phyloP scores from a whole-genome alignment of 176 grass and related monocot species.

The Triticum monococcum region DNA sequence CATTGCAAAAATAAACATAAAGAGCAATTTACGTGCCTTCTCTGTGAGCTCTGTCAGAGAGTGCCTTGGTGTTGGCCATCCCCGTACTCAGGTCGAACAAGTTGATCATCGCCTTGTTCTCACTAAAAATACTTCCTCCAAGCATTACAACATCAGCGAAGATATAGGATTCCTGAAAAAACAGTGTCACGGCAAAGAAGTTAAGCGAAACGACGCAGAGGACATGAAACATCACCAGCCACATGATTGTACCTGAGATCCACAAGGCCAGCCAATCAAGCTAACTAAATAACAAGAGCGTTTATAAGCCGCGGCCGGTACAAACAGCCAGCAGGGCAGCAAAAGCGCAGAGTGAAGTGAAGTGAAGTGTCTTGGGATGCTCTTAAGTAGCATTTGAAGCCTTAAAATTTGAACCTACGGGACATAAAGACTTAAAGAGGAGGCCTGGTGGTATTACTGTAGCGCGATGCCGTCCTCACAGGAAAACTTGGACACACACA shows the following conservation, averaged over 20 bases:
- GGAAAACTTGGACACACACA: conserved; percentile 37
- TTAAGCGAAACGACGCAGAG: neutral
- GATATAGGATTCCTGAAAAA: conserved; percentile 12
- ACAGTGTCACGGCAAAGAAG: neutral
- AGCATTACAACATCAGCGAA: conserved; percentile 18
- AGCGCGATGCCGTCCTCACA: conserved; percentile 42
- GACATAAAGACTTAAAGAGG: neutral
- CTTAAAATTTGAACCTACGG: conserved; percentile 34
- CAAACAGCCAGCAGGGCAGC: neutral
- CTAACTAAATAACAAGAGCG: conserved; percentile 21
- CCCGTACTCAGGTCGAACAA: conserved; percentile 55
- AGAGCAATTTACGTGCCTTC: conserved; percentile 43
- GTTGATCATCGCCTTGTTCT: conserved; percentile 54
- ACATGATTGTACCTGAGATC: conserved; percentile 24
- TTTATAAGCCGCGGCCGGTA: conserved; percentile 15
- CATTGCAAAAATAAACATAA: neutral
- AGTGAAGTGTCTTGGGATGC: neutral
- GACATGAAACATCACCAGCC: conserved; percentile 28
- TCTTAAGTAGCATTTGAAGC: conserved; percentile 3
- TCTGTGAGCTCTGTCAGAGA: conserved; percentile 37
- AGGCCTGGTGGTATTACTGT: conserved; percentile 28
- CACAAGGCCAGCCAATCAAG: conserved; percentile 14
- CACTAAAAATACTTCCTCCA: neutral
- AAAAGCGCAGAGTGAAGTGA: neutral
- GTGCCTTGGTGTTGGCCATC: conserved; percentile 49